phyloP scores from a whole-genome alignment of 768 basidiomycete species.

The Tricholoma sp. region DNA sequence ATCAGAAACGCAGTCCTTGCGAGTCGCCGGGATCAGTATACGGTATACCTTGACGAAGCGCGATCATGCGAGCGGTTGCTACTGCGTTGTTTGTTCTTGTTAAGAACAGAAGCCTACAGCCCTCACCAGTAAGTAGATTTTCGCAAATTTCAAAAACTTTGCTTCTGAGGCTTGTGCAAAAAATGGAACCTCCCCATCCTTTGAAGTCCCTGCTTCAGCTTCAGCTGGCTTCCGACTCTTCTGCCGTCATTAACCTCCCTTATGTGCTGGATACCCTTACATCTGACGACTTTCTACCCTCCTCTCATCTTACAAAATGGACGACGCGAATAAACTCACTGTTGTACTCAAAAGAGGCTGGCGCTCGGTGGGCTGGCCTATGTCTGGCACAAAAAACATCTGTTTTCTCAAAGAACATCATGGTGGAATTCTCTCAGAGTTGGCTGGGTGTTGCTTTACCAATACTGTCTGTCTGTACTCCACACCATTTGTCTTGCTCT shows the following conservation, averaged over 20 bases:
- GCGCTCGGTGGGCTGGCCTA: conserved; percentile 75
- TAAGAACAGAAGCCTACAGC: conserved; percentile 8
- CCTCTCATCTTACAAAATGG: conserved; percentile 73
- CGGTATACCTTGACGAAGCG: no score
- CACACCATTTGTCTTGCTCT: conserved; percentile 14
- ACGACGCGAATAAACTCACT: conserved; percentile 65
- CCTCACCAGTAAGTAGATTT: background rate
- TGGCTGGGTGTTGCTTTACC: conserved; percentile 69
- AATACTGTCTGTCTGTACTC: conserved; percentile 60
- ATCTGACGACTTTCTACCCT: conserved; percentile 48
- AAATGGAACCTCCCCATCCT: conserved; percentile 31
- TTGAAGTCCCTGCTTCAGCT: conserved; percentile 64
- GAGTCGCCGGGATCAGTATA: no score
- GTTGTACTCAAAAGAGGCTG: conserved; percentile 73
- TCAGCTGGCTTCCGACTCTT: conserved; percentile 66
- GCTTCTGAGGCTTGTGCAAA: background rate
- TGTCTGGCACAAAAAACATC: conserved; percentile 69
- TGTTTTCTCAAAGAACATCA: conserved; percentile 46
- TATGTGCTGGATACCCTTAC: conserved; percentile 54
- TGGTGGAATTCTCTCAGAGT: conserved; percentile 66
- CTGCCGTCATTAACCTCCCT: conserved; percentile 53
- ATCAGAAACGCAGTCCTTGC: background rate
- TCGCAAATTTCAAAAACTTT: conserved; percentile 5
- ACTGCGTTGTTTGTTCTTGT: conserved; percentile 13
- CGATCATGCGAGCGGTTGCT: no score